Percentiles rank a stretch among this genome's conserved stretches.
Conservation (phyloP, 1,284 basidiomycete genomes). For the Rugosomyces carneus region DNA sequence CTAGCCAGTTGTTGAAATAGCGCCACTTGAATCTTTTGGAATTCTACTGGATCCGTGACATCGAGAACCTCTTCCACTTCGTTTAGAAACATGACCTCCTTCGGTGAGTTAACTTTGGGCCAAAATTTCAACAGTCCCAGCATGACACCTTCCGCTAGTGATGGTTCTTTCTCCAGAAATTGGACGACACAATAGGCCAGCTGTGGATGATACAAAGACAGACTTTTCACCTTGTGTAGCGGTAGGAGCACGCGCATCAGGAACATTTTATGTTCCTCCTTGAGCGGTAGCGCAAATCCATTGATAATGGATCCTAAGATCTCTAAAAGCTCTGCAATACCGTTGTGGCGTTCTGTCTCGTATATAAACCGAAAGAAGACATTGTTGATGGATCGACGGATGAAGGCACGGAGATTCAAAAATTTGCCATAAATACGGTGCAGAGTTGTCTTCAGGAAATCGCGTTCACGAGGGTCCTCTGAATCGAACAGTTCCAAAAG, state of each 20-base stretch:
- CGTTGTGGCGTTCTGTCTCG: conserved; percentile 98
- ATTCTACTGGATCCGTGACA: conserved; percentile 95
- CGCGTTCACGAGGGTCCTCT: conserved; percentile 97
- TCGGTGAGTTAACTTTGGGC: conserved; percentile 99
- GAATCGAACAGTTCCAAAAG: conserved; percentile 98
- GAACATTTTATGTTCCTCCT: conserved; percentile 99
- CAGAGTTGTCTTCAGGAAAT: conserved; percentile 98
- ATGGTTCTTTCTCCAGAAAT: conserved; percentile 95
- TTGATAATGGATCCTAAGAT: conserved; percentile 99
- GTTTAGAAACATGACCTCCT: conserved; percentile 99
- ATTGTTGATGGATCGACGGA: conserved; percentile 98
- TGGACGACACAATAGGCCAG: conserved; percentile 99
- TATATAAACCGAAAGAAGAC: conserved; percentile 99
- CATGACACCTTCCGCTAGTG: conserved; percentile 93
- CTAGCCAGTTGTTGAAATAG: conserved; percentile 93
- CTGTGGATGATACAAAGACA: conserved; percentile 97
- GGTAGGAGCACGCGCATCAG: conserved; percentile 94
- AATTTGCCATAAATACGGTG: conserved; percentile 99
- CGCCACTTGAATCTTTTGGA: conserved; percentile 92
- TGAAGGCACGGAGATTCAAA: conserved; percentile 96
- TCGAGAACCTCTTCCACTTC: conserved; percentile 99
- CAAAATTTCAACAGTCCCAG: conserved; percentile 93
- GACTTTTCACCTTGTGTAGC: conserved; percentile 95
- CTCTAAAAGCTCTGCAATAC: conserved; percentile 96
- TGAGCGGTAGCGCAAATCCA: conserved; percentile 95